Percentiles rank a stretch among this genome's conserved stretches.
Conservation (phyloP, 257 asterid species). For the Solanum chmielewskii region DNA sequence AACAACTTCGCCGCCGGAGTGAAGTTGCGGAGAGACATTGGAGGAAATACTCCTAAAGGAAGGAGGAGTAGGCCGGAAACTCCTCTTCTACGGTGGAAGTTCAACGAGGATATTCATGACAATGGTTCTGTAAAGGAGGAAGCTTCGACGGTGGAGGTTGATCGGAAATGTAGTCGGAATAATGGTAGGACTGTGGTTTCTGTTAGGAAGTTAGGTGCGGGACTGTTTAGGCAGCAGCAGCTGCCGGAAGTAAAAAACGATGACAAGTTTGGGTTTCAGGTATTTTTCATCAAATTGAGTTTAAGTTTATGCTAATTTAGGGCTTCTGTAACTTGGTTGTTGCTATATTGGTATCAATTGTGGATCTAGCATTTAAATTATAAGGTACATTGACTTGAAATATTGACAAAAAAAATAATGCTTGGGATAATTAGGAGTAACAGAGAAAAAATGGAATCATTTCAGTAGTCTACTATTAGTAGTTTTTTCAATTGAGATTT, state of each 20-base stretch:
- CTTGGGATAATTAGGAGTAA: neutral
- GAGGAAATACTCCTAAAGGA: conserved; percentile 7
- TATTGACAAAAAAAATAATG: neutral
- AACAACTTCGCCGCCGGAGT: conserved; percentile 21
- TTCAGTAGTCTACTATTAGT: neutral
- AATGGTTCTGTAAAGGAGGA: conserved; percentile 11
- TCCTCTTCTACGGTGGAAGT: conserved; percentile 57
- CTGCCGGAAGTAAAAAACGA: conserved; percentile 28
- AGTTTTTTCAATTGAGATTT: neutral
- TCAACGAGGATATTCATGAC: conserved; percentile 16
- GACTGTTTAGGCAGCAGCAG: conserved; percentile 40
- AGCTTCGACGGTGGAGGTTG: conserved; percentile 11
- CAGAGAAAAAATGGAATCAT: neutral
- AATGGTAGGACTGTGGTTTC: conserved; percentile 13
- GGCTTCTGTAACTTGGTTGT: neutral
- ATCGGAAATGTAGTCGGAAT: conserved; percentile 17
- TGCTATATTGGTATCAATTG: neutral
- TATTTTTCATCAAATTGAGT: neutral
- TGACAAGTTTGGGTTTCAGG: conserved; percentile 34
- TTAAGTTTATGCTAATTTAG: neutral
- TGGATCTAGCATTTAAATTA: neutral
- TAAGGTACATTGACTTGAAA: neutral
- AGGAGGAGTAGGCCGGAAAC: conserved; percentile 48
- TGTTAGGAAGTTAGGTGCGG: conserved; percentile 48
- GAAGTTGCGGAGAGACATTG: conserved; percentile 27